Percentiles rank a stretch among this genome's conserved stretches.
phyloP scores from a whole-genome alignment of 2,329 filamentous ascomycete species.

The Cladosporium velox region DNA sequence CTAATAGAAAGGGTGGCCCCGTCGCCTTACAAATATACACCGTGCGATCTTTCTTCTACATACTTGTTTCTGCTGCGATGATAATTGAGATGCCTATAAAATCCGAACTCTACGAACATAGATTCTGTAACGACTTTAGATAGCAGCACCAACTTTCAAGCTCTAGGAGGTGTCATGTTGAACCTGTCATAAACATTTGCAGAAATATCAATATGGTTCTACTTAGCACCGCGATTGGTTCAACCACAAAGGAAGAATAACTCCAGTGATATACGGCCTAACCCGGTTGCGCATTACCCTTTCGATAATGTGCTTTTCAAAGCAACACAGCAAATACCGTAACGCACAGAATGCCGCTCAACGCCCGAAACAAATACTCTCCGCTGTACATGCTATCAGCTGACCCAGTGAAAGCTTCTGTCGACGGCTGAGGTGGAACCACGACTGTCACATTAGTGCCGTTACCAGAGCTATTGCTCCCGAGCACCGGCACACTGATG shows the following conservation, averaged over 20 bases:
- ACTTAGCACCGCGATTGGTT: neutral
- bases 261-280: neutral
- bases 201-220: neutral
- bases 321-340: neutral
- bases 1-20: neutral
- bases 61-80: neutral
- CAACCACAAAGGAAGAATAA: too few relatives aligned
- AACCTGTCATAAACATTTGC: neutral
- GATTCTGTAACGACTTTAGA: neutral
- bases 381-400: too few relatives aligned
- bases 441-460: slow-evolving; percentile 23
- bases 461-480: slow-evolving; percentile 25
- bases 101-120: neutral
- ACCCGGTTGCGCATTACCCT: neutral
- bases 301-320: neutral
- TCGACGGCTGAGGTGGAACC: neutral
- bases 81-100: neutral
- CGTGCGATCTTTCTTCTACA: neutral
- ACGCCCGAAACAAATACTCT: too few relatives aligned
- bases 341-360: neutral
- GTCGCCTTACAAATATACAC: neutral
- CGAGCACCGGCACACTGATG: slow-evolving; percentile 26
- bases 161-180: neutral
- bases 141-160: neutral
- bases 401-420: neutral